Base-by-base conservation (phyloP, 1,284 basidiomycete species). In the Mrakiaceae sp. region DNA sequence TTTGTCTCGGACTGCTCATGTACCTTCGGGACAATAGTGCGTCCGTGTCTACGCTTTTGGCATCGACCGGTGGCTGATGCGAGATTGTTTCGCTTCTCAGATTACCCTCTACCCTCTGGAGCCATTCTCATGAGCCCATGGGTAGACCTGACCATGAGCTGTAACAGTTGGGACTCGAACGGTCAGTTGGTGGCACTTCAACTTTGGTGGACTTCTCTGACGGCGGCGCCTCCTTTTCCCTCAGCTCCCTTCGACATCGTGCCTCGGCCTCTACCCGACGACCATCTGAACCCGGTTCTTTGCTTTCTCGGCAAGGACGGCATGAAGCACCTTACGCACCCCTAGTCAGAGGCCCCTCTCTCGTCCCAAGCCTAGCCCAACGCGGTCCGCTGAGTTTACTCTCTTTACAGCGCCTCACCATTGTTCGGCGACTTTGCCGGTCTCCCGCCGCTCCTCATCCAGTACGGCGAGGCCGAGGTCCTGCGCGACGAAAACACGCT, bases 161-260 rank as follows among this genome's bases (percentile, higher is more conserved):
- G 94, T 75, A 90, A 95, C 68, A 94, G 90, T 48, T 98, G 95
- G 95, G 92, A 97, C 62, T 89, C 88, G 63, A 97, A 97, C 74
- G 85, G 88, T 14, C 80, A 80, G 16, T 50, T 27, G 27, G 27
- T 27, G 27, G 27, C 27, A 27, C 27, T 27, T 27, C 27, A 2
- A 27, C 27, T 27, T 27, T 27, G 27, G 27, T 27, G 27, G 27
- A 27, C 27, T 27, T 27, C 27, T 27, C 27, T 27, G 27, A 27
- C 27, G 27, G 27, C 27, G 27, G 27, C 27, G 27, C 27, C 27
- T 27, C 1, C 11, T 14, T 48, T 50, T 50, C 2, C 43, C 2
- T 3, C 61, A 63, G 64, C 64, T 5, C 60, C 64, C 14, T 89
- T 81, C 72, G 90, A 92, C 74, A 84, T 93, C 48, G 84, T 93